Base-by-base conservation (phyloP, 805 yeast species). In the Grigorovia jiainica region DNA sequence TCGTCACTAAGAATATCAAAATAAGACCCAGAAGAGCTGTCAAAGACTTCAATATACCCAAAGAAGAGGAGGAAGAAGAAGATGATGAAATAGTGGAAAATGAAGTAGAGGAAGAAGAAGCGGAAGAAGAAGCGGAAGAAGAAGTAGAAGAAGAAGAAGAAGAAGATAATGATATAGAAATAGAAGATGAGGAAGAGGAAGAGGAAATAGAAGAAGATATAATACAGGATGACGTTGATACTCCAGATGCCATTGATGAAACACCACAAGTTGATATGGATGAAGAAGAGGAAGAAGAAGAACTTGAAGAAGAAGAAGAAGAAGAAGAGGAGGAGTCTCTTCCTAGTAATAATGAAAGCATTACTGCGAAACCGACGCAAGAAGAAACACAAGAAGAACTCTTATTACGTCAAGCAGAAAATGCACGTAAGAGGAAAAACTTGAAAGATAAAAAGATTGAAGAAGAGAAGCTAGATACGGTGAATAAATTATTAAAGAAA, bases 391-490 rank as follows among this genome's bases (percentile, higher is more conserved):
- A 81, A 44, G 96, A 90, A 59, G 95, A 89, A 63, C 72, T 79
- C 32, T 85, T 83, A 37, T 61, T 86, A 44, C 73, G 87, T 36
- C 78, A 87, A 47, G 85, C 94, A 1, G 98, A 90, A 58, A 79
- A 77, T 53, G 90, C 96, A 0, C 73, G 97, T 53, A 78, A 87
- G 60, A 72, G 98, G 49, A 84, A 83, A 60, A 89, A 90, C 57
- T 73, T 87, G 53, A 79, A 81, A 50, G 87, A 81, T 53, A 81
- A 82, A 64, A 78, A 82, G 48, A 65, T 86, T 33, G 97, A 89
- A 55, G 96, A 86, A 60, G 97, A 92, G 61, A 92, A 92, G 58
- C 76, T 80, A 55, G 97, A 90, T 49, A 89, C 97, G 0, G 71
- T 90, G 49, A 90, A 90, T 60, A 86, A 85, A 59, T 67, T 90